Evolutionary conservation across 352 stramenopile species (phyloP), one percentile per base, ranked within the genome.

Genomic region (Phytophthora fragariaefolia): DNA sequence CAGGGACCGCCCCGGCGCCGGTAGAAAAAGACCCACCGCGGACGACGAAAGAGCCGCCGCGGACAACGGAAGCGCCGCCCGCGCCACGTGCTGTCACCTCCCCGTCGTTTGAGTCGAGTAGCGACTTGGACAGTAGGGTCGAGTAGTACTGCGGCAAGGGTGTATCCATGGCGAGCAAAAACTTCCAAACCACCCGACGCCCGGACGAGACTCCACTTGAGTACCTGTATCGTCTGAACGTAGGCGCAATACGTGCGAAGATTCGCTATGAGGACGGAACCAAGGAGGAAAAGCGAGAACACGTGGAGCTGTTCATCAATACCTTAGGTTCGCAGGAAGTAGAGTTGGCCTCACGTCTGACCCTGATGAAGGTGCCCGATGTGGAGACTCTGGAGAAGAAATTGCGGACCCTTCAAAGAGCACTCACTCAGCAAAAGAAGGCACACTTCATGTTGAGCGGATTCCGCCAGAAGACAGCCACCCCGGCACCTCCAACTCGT

Each of bases 81-180:
- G n/a, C n/a, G n/a, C n/a, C n/a, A n/a, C 18, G 8, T 13, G 10
- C 7, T 23, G 12, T 17, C 23, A 15, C 18, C 34, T 7, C 22
- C 20, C 6, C 51, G 2, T 20, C 18, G 17, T 46, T 23, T 13
- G 5, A 15, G 3, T 32, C 42, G 28, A 53, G 24, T 2, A 1
- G 4, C 1, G 45, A 50, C 28, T 63, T n/a, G 6, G 56, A 63
- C 56, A 56, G 46, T 22, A 57, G 56, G 6, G 7, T 56, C 30
- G 46, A 56, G 15, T 48, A 70, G 30, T 70, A 70, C 47, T 70
- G 47, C 18, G 53, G 47, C 3, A 70, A 61, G 34, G 51, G 60
- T 9, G 26, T 70, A 18, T 70, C 62, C 4, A 58, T 64, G 24
- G 53, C 62, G 13, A 61, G 45, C 9, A 17, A 40, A 1, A 63